phyloP scores from a whole-genome alignment of 192 early-diverging fungal genomes.

The Dispira parvispora region DNA sequence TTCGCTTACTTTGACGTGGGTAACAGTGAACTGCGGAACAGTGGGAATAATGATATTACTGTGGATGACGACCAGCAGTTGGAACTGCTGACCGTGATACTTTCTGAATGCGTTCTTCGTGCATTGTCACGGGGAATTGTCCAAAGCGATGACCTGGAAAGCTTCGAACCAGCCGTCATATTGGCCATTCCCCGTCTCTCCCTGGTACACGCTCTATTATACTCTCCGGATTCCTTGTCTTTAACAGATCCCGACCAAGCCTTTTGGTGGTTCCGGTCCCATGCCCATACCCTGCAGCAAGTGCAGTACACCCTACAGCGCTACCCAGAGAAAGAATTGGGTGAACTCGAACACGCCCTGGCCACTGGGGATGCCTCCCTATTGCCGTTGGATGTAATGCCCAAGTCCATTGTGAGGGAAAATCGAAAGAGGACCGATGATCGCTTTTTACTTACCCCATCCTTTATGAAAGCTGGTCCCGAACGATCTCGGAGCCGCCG shows the following conservation, averaged over 20 bases:
- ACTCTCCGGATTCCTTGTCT: conserved; percentile 34
- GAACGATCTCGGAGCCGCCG: not conserved
- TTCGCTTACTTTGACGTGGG: conserved; percentile 49
- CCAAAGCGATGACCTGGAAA: conserved; percentile 25
- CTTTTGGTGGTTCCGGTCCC: conserved; percentile 46
- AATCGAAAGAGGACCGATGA: no score
- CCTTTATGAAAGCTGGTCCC: not conserved
- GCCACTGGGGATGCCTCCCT: conserved; percentile 23
- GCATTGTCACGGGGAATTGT: conserved; percentile 18
- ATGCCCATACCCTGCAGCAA: conserved; percentile 17
- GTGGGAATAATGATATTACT: conserved; percentile 31
- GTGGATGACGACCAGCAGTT: conserved; percentile 26
- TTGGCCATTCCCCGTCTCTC: conserved; percentile 40
- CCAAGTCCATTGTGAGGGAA: conserved; percentile 7
- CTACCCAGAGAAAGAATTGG: conserved; percentile 12
- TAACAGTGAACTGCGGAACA: conserved; percentile 21
- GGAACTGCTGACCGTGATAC: conserved; percentile 32
- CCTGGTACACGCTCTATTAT: conserved; percentile 34
- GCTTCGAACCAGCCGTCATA: conserved; percentile 39
- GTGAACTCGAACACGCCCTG: conserved; percentile 20
- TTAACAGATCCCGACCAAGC: conserved; percentile 30
- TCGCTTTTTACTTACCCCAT: not conserved
- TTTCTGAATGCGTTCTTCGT: conserved; percentile 41
- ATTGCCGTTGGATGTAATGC: conserved; percentile 12
- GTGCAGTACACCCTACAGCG: conserved; percentile 11